phyloP scores from a whole-genome alignment of 2,329 filamentous ascomycete species.

The Zymoseptoria passerinii region DNA sequence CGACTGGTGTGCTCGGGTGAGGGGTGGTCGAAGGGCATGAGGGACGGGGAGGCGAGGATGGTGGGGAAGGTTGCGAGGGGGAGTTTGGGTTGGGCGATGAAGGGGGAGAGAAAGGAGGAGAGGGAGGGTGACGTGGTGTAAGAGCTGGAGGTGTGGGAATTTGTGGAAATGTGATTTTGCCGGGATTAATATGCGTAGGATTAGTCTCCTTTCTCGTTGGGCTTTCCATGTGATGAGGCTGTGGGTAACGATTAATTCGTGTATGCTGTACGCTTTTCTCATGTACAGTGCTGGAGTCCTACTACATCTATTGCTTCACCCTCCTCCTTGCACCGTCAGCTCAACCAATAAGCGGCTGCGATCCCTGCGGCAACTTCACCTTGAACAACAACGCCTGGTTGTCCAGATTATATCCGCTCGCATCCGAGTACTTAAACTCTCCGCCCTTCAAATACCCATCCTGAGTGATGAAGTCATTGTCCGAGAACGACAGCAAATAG shows the following conservation, averaged over 20 bases:
- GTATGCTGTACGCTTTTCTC: too few species aligned
- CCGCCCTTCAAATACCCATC: slow-evolving; percentile 56
- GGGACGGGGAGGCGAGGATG: background rate
- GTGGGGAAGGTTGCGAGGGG: background rate
- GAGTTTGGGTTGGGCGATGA: background rate
- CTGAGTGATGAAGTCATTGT: slow-evolving; percentile 70
- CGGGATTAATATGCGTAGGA: too few species aligned
- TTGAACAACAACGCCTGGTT: slow-evolving; percentile 58
- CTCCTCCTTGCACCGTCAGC: background rate
- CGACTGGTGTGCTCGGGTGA: background rate
- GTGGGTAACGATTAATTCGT: too few species aligned
- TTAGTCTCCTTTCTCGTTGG: too few species aligned
- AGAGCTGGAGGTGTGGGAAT: too few species aligned
- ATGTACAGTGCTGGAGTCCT: too few species aligned
- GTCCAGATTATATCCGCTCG: slow-evolving; percentile 49
- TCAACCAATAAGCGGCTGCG: slow-evolving; percentile 13
- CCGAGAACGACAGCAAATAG: slow-evolving; percentile 59
- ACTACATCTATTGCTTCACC: too few species aligned
- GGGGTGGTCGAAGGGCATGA: background rate
- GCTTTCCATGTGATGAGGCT: too few species aligned
- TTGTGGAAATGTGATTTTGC: too few species aligned
- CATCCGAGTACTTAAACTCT: slow-evolving; percentile 48
- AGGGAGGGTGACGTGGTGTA: background rate
- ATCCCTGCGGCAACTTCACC: slow-evolving; percentile 40
- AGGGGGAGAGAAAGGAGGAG: background rate